Base-by-base conservation (phyloP, 768 basidiomycete genomes). In the Floccularia luteovirens region DNA sequence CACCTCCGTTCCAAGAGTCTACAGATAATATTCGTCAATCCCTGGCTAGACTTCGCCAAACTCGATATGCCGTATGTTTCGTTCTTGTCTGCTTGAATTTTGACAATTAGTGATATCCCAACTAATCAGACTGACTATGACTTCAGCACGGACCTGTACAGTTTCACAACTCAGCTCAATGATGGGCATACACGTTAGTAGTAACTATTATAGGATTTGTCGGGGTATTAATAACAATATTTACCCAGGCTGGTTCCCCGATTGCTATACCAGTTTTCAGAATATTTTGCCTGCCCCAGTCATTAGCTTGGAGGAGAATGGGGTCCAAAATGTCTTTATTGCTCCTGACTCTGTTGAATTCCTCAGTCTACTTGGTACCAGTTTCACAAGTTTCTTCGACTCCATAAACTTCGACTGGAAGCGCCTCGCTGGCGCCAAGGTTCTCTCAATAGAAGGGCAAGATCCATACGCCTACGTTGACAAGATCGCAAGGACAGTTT, bases 101-200 rank as follows among this genome's bases (percentile, higher is more conserved):
- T n/a, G 25, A 13, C 22, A 11, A 5, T 23, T 6, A 31, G 24
- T 48, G 30, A 24, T 37, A 31, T 44, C 20, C 37, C 12, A 10
- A 20, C 13, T 36, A 33, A 19, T 3, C 39, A 82, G 75, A 77
- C 77, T 5, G 79, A 82, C 46, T 82, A 77, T 44, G 78, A 79
- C 50, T 80, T 82, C 57, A 79, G 72, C 49, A 61, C 59, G 33
- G 78, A 67, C 28, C 48, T 82, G 13, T 79, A 72, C 44, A 63
- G 75, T 39, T 70, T 77, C 43, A 70, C 67, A 0, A 75, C 64
- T 13, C 66, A 66, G 36, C 47, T 82, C 32, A 81, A 82, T 49
- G 79, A 81, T 49, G 79, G 79, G 4, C 80, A 81, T 49, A 82
- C 80, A 10, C 66, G 78, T 75, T 55, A 21, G 67, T 52, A 24